phyloP scores from a whole-genome alignment of 1,139 yeast genomes.

The Arxiozyma heterogenica region DNA sequence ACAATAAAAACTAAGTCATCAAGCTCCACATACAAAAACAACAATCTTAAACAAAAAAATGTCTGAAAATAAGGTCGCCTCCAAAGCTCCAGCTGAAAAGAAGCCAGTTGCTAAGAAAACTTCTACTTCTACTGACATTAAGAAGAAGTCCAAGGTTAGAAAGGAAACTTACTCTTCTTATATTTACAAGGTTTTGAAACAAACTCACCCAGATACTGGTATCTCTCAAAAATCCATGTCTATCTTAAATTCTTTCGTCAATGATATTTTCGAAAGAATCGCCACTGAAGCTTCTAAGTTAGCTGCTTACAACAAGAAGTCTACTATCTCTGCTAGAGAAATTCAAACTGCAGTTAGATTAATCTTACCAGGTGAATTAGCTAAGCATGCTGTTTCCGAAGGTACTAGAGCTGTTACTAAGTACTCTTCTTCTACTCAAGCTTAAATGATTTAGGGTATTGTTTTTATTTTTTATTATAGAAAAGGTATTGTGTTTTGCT shows the following conservation, averaged over 20 bases:
- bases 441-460: conserved; percentile 29
- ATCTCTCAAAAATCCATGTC: conserved; percentile 99
- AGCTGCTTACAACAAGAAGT: conserved; percentile 99
- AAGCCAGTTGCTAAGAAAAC: conserved; percentile 97
- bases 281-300: conserved; percentile 98
- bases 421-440: conserved; percentile 71
- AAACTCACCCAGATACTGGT: conserved; percentile 99
- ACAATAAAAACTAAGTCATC: background rate
- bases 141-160: conserved; percentile 95
- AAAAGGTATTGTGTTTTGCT: background rate
- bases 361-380: conserved; percentile 98
- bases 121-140: conserved; percentile 60
- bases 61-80: conserved; percentile 99
- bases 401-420: conserved; percentile 99
- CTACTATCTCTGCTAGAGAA: conserved; percentile 98
- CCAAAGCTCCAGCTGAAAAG: conserved; percentile 97
- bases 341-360: conserved; percentile 99
- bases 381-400: conserved; percentile 98
- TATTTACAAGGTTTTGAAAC: conserved; percentile 96
- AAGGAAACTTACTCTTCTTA: conserved; percentile 98
- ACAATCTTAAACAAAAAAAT: conserved; percentile 33
- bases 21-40: conserved; percentile 3
- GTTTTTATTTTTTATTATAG: background rate
- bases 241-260: conserved; percentile 96
- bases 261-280: conserved; percentile 90